Conservation (phyloP, 2,329 filamentous ascomycete genomes). For the Hypoxylon sp. region DNA sequence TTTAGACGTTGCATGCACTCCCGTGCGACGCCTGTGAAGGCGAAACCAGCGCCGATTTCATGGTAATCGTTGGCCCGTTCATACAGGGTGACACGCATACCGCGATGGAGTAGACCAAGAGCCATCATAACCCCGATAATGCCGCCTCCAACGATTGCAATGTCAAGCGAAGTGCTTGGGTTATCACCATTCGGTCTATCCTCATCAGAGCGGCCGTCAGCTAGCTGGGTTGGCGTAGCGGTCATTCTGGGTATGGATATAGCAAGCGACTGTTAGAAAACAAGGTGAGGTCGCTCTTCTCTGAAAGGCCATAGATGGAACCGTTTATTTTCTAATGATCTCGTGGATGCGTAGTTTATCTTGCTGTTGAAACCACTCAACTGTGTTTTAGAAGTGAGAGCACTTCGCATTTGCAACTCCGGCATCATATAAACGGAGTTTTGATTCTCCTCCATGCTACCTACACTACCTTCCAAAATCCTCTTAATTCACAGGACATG, state of each 20-base stretch:
- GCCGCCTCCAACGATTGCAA: conserved; percentile 63
- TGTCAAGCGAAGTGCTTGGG: conserved; percentile 24
- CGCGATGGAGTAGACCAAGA: conserved; percentile 57
- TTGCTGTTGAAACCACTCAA: not conserved
- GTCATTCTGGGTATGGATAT: not conserved
- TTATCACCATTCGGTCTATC: not conserved
- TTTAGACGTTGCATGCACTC: conserved; percentile 56
- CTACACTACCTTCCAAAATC: not conserved
- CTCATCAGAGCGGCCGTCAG: not conserved
- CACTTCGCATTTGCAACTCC: not conserved
- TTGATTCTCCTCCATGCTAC: not conserved
- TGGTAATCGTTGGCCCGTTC: conserved; percentile 55
- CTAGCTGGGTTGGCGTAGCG: not conserved
- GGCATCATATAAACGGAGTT: not conserved
- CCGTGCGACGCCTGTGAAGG: conserved; percentile 59
- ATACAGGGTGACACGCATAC: conserved; percentile 57
- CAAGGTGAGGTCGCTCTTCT: not conserved
- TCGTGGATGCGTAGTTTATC: not conserved
- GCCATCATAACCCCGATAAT: conserved; percentile 61
- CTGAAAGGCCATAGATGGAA: too few relatives aligned
- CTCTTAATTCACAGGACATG: not conserved
- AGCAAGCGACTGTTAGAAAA: not conserved
- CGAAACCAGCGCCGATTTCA: conserved; percentile 62
- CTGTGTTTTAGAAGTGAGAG: too few relatives aligned
- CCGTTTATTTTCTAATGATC: not conserved